Percentiles rank a stretch among this genome's conserved stretches.
phyloP scores from a whole-genome alignment of 805 yeast genomes.

The Ogataea neopini region DNA sequence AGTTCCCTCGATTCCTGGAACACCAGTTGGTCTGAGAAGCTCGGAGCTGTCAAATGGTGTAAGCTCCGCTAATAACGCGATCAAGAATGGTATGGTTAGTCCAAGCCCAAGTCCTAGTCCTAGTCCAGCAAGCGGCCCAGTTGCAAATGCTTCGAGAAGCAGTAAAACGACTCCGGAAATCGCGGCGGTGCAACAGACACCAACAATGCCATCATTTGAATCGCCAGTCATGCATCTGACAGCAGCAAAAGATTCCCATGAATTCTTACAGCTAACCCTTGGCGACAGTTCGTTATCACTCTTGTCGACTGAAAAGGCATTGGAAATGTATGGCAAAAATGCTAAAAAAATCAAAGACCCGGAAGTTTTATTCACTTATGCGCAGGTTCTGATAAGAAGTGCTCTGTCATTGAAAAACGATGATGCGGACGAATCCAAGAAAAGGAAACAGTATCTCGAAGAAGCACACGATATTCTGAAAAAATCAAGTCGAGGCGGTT shows the following conservation, averaged over 20 bases:
- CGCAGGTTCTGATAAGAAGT: slow-evolving; percentile 65
- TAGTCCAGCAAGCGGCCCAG: neutral
- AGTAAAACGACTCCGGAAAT: slow-evolving; percentile 15
- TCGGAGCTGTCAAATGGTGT: neutral
- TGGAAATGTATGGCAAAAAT: slow-evolving; percentile 83
- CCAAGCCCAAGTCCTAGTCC: too few relatives aligned
- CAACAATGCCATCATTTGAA: slow-evolving; percentile 2
- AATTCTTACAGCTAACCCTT: slow-evolving; percentile 16
- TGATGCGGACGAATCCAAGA: slow-evolving; percentile 31
- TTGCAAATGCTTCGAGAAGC: slow-evolving; percentile 1
- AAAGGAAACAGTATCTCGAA: slow-evolving; percentile 60
- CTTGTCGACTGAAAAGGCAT: slow-evolving; percentile 52
- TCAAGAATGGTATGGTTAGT: too few relatives aligned
- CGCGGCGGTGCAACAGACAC: slow-evolving; percentile 10
- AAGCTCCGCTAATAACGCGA: neutral
- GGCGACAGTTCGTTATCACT: slow-evolving; percentile 38
- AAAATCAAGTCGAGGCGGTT: slow-evolving; percentile 75
- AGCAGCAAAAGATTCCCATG: slow-evolving; percentile 20
- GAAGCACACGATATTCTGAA: slow-evolving; percentile 61
- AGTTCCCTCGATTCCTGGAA: slow-evolving; percentile 14
- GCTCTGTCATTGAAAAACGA: slow-evolving; percentile 19
- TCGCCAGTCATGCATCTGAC: slow-evolving; percentile 19
- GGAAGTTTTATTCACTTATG: slow-evolving; percentile 82
- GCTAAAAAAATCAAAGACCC: slow-evolving; percentile 87
- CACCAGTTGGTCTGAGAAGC: slow-evolving; percentile 13